Base-by-base conservation (phyloP, 2,329 filamentous ascomycete genomes). In the Botrytis medusae region DNA sequence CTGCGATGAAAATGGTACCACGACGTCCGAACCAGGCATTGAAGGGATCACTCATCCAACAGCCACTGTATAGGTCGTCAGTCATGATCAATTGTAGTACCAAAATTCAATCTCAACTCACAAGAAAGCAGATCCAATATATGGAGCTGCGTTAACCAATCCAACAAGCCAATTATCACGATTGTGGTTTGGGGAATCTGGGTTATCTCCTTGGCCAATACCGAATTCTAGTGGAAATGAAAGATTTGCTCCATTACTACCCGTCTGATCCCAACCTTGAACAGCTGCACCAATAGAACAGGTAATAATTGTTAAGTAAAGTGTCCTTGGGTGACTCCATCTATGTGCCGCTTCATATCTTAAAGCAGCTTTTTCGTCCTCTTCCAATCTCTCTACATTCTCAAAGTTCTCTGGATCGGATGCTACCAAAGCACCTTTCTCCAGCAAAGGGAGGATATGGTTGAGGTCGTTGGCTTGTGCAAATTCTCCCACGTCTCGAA, bases 1-100 rank as follows among this genome's bases (percentile, higher is more conserved):
- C 93, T 9, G 92, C 90, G 73, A 93, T 83, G 82, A 94, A 95
- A 75, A 95, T 94, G 29, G 90, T 91, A 72, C 90, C 90, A 20
- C 91, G 85, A 74, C 91, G 88, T 22, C 90, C 91, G 73, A 92
- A 88, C 78, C 84, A 87, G 75, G 89, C 48, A 79, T 92, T 92
- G 34, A 88, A 78, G 6, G 90, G 90, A 75, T 93, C 91, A 0
- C 90, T 90, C 22, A 91, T 81, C 90, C 90, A 92, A 79, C 89
- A 90, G 16, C 89, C 89, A 61, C 86, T 80, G 80, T 75, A 72
- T 84, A 78, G 74, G 82, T 78, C 69, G 85, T 82, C 73, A 85
- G 83, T 4, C 82, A 79, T 29, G 10, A 1, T 10, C 1, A 12
- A 22, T 25, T 7, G 1, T 29, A 9, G 74, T 84, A 51, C 10